Evolutionary conservation across 2,329 filamentous ascomycete species (phyloP), one percentile per base, ranked within the genome.

Genomic region (Madurella fahalii): DNA sequence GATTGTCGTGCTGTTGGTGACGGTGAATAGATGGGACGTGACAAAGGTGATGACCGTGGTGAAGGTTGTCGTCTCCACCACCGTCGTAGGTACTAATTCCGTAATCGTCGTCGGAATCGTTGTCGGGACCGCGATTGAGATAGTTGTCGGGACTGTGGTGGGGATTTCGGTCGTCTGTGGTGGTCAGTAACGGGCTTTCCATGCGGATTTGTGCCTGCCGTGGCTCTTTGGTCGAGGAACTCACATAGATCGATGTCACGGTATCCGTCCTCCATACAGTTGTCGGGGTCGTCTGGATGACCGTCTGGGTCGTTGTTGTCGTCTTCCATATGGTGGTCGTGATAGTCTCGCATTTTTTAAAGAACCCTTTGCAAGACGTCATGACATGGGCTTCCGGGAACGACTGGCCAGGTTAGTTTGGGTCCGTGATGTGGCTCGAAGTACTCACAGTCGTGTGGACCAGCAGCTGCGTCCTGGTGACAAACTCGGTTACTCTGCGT

Each of bases 1-100:
- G 15, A 64, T 53, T 3, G 57, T 63, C n/a, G 60, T 64, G 55
- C 58, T 65, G 47, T 54, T 37, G 9, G 13, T 37, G 34, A 37
- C 34, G 9, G 34, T 37, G 34, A 12, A 4, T 11, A 11, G 4
- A 37, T 37, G 11, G 34, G 25, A 25, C 25, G 25, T 25, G 45
- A 53, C 31, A 16, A 43, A 53, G 2, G 56, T 59, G 7, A 44
- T 50, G 34, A 54, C 30, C 18, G 30, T 39, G 13, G 49, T 51
- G 32, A 25, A n/a, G 34, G 49, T 51, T 4, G 30, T 52, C 9
- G 47, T 55, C 18, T 47, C 34, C 17, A 40, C 18, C n/a, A 54
- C 31, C n/a, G 57, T 58, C 32, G 53, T 58, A 18, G 47, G 53
- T 13, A 53, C 49, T 9, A 43, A 41, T 43, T 57, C 46, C 3